Percentiles rank a stretch among this genome's conserved stretches.
Evolutionary conservation across 345 rosid genomes (phyloP).

Genomic region (Zanthoxylum bungeanum): DNA sequence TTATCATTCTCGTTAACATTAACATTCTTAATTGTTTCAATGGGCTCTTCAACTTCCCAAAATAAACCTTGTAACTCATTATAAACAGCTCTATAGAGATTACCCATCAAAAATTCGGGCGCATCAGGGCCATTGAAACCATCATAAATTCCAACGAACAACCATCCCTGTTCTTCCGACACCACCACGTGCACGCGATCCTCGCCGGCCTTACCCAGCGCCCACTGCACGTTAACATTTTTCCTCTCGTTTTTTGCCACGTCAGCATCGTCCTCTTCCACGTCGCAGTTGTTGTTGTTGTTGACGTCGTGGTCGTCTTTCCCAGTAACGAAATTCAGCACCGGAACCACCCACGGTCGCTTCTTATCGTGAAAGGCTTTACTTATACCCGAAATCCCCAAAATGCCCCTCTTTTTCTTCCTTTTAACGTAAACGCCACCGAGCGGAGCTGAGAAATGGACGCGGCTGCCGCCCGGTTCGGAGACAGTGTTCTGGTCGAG

Average conservation of each 20-base stretch:
- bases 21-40: constrained; percentile 4
- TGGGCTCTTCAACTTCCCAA: constrained; percentile 70
- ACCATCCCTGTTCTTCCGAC: constrained; percentile 97
- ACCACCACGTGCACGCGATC: constrained; percentile 95
- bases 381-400: constrained; percentile 53
- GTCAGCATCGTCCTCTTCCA: constrained; percentile 7
- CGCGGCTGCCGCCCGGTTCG: constrained; percentile 36
- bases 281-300: neutral
- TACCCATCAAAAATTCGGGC: constrained; percentile 95
- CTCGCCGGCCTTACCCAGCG: constrained; percentile 96
- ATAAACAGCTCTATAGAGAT: constrained; percentile 90
- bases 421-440: constrained; percentile 60
- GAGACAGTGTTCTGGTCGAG: constrained; percentile 50
- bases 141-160: constrained; percentile 93
- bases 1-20: neutral
- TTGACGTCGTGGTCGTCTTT: constrained; percentile 36
- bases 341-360: constrained; percentile 97
- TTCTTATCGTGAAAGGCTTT: constrained; percentile 73
- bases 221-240: constrained; percentile 77
- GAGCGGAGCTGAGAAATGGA: constrained; percentile 88
- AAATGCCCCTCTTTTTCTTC: constrained; percentile 59
- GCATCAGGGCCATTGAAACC: constrained; percentile 99
- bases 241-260: constrained; percentile 28
- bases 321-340: constrained; percentile 65
- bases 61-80: constrained; percentile 83